phyloP scores from a whole-genome alignment of 306 rosid genomes.

The Albizia julibrissin region DNA sequence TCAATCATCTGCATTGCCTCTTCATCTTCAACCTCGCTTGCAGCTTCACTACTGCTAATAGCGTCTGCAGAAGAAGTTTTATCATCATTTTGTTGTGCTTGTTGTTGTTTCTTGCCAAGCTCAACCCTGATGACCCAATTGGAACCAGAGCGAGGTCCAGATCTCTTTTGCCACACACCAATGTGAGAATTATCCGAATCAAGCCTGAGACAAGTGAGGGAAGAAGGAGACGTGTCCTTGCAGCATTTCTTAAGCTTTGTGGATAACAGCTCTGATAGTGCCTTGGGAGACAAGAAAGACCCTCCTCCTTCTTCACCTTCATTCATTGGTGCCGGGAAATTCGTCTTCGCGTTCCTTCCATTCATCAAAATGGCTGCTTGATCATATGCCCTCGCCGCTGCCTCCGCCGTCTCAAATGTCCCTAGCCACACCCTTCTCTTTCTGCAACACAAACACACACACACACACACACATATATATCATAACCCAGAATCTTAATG shows the following conservation, averaged over 20 bases:
- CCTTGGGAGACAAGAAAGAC: slow-evolving; percentile 66
- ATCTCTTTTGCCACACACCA: slow-evolving; percentile 95
- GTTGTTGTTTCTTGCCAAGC: slow-evolving; percentile 61
- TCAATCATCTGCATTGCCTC: slow-evolving; percentile 99
- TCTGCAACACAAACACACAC: slow-evolving; percentile 33
- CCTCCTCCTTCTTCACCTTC: slow-evolving; percentile 30
- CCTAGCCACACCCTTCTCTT: slow-evolving; percentile 99
- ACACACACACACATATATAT: neutral
- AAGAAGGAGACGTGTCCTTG: slow-evolving; percentile 91
- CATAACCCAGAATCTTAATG: neutral
- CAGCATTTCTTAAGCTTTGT: slow-evolving; percentile 87
- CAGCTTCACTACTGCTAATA: slow-evolving; percentile 21
- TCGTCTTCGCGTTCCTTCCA: slow-evolving; percentile 96
- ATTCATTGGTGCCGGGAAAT: slow-evolving; percentile 55
- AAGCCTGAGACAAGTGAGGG: slow-evolving; percentile 89
- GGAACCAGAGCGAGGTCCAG: slow-evolving; percentile 76
- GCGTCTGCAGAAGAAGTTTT: slow-evolving; percentile 1
- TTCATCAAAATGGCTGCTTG: slow-evolving; percentile 97
- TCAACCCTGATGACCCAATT: slow-evolving; percentile 92
- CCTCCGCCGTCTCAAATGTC: slow-evolving; percentile 98
- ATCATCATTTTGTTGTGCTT: neutral
- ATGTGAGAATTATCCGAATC: slow-evolving; percentile 94
- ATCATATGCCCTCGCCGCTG: slow-evolving; percentile 97
- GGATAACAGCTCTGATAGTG: slow-evolving; percentile 82
- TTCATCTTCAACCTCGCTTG: slow-evolving; percentile 40